Percentiles rank a stretch among this genome's conserved stretches.
Conservation (phyloP, 495 filamentous ascomycete genomes). For the Tetracladium marchalianum region DNA sequence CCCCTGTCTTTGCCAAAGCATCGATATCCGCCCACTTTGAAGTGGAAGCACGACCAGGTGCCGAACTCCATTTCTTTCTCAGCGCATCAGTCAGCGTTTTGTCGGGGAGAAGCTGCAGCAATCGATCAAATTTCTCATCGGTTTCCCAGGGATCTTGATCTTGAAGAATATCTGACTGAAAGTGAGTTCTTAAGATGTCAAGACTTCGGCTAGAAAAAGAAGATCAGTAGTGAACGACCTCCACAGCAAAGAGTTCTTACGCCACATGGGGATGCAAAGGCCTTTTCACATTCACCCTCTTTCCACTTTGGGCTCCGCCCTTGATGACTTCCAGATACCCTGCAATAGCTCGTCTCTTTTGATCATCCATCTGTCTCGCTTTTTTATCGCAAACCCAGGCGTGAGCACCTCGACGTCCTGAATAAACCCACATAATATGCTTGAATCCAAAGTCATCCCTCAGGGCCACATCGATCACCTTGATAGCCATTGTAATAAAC, state of each 20-base stretch:
- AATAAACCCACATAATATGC: constrained; percentile 98
- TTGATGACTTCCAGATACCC: constrained; percentile 80
- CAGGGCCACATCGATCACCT: constrained; percentile 76
- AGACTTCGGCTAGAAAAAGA: constrained; percentile 56
- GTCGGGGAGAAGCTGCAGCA: constrained; percentile 74
- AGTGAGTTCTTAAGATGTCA: constrained; percentile 60
- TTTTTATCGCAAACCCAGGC: constrained; percentile 96
- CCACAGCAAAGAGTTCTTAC: constrained; percentile 26
- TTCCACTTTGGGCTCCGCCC: constrained; percentile 74
- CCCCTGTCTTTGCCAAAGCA: constrained; percentile 62
- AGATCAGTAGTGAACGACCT: constrained; percentile 6
- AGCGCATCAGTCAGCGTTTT: constrained; percentile 60
- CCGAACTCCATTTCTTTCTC: constrained; percentile 81
- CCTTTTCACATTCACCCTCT: constrained; percentile 75
- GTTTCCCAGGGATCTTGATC: constrained; percentile 79
- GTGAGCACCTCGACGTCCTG: constrained; percentile 89
- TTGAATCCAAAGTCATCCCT: constrained; percentile 92
- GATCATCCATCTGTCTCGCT: constrained; percentile 73
- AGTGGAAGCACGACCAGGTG: constrained; percentile 59
- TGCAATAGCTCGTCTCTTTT: constrained; percentile 70
- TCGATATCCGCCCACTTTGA: constrained; percentile 94
- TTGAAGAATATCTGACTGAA: constrained; percentile 67
- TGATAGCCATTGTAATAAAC: constrained; percentile 95
- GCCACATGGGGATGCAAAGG: constrained; percentile 85
- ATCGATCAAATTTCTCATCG: constrained; percentile 54